A percentile compares a stretch with the other conserved stretches of the same genome.
phyloP scores from a whole-genome alignment of 148 eudicot species.

The Vaccinium macrocarpon region DNA sequence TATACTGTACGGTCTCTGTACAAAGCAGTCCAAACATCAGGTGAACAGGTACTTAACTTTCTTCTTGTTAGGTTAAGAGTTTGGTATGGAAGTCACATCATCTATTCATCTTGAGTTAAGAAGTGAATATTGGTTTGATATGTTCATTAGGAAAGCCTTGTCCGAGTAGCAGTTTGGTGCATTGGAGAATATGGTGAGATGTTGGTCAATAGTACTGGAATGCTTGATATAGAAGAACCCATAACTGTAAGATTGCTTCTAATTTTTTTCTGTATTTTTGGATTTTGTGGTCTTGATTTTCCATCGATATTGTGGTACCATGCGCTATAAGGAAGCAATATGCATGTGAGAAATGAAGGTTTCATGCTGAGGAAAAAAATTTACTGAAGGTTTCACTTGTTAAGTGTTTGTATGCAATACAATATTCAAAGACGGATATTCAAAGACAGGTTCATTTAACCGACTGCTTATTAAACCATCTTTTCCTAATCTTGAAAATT shows the following conservation, averaged over 20 bases:
- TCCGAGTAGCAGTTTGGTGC: constrained; percentile 96
- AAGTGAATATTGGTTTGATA: constrained; percentile 14
- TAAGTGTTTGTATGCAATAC: background rate
- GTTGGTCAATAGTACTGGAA: constrained; percentile 75
- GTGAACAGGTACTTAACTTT: constrained; percentile 64
- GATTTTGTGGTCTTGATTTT: constrained; percentile 4
- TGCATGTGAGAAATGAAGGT: background rate
- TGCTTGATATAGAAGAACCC: constrained; percentile 88
- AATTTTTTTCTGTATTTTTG: background rate
- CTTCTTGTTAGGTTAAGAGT: constrained; percentile 15
- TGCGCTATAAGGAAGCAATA: background rate
- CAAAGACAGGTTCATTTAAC: background rate
- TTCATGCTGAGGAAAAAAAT: background rate
- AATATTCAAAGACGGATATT: background rate
- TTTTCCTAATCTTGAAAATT: background rate
- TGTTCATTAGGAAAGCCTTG: constrained; percentile 71
- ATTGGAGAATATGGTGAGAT: constrained; percentile 98
- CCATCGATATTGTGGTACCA: constrained; percentile 1
- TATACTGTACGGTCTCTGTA: constrained; percentile 75
- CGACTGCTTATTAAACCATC: background rate
- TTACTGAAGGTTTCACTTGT: background rate
- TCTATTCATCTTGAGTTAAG: constrained; percentile 7
- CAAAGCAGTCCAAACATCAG: constrained; percentile 63
- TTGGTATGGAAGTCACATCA: background rate
- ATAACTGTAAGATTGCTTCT: constrained; percentile 68